These are phyloP conservation scores for Leccinum longicurvipes DNA, from an alignment of 768 basidiomycete genomes.

Conservation along the genomic window DNA sequence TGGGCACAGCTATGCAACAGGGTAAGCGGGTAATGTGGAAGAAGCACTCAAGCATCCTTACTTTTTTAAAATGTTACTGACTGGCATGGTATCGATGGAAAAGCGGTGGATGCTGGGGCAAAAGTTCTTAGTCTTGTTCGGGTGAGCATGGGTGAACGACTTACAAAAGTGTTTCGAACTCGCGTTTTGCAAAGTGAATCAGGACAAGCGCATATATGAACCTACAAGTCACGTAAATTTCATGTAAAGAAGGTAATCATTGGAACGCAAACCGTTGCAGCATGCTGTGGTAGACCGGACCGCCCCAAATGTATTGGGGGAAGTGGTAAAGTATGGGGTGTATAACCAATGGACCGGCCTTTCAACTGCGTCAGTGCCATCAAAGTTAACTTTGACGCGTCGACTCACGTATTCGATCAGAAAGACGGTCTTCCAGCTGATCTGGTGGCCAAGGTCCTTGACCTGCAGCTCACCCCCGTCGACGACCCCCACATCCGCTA, in stretches of 20 bases:
- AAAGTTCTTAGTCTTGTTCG: not conserved
- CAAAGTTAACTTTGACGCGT: not conserved
- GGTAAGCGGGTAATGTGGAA: not conserved
- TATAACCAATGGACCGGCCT: slow-evolving; percentile 86
- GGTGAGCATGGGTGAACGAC: slow-evolving; percentile 22
- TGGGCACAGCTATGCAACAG: slow-evolving; percentile 65
- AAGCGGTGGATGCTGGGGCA: slow-evolving; percentile 82
- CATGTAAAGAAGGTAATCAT: not conserved
- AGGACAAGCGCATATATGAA: slow-evolving; percentile 74
- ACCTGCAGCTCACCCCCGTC: slow-evolving; percentile 66
- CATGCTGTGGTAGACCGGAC: slow-evolving; percentile 65
- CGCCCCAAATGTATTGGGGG: slow-evolving; percentile 67
- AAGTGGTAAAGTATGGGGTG: slow-evolving; percentile 83
- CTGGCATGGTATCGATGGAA: slow-evolving; percentile 93
- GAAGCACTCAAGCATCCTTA: slow-evolving; percentile 32
- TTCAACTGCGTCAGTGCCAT: slow-evolving; percentile 4
- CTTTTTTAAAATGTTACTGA: slow-evolving; percentile 87
- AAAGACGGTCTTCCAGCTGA: slow-evolving; percentile 87
- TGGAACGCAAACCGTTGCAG: slow-evolving; percentile 61
- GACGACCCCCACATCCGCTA: slow-evolving; percentile 54
- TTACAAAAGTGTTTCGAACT: slow-evolving; percentile 87
- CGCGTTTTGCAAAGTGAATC: slow-evolving; percentile 88
- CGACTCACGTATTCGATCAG: slow-evolving; percentile 88
- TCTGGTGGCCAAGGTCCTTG: slow-evolving; percentile 90
- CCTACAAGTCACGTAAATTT: slow-evolving; percentile 33